Evolutionary conservation across 2,329 filamentous ascomycete species (phyloP), one percentile per base, ranked within the genome.

Genomic region (Stachybotrys chlorohalonatus): DNA sequence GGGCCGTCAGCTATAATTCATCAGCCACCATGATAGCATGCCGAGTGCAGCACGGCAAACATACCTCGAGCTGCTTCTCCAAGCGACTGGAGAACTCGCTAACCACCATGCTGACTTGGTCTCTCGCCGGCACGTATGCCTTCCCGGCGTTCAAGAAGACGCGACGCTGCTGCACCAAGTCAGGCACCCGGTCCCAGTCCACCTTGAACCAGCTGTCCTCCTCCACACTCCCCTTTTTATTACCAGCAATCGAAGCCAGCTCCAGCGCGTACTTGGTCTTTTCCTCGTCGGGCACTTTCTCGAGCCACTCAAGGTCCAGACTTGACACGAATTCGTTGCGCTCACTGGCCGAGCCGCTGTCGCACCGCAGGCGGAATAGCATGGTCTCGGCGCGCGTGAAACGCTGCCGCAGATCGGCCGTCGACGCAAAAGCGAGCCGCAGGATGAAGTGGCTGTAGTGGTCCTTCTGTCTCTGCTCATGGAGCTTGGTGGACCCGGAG

Each of bases 401-500:
- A 30, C 94, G 85, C 59, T 88, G 82, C 47, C 94, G 85, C 45
- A 97, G 77, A 64, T 99, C 94, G 66, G 96, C 91, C 0, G 93
- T 96, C 2, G 87, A 85, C 1, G 92, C 85, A 66, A 99, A 99
- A 1, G 94, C 94, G 48, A 99, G 82, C 0, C 94, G 85, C 6
- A 99, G 81, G 58, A 97, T 99, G 69, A 96, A 99, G 71, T 99
- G 94, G 54, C 89, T 94, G 73, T 97, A 99, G 72, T 99, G 94
- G 64, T 99, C 94, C 68, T 94, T 95, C 70, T 93, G 89, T 31
- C 93, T 82, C 73, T 99, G 90, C 39, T 82, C 73, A 30, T 82
- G 79, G 13, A 93, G 73, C 64, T 75, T 80, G 59, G 69, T 73
- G 48, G 70, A 79, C 57, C 64, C 76, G 1, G 89, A 89, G 54